A percentile compares a stretch with the other conserved stretches of the same genome.
phyloP scores from a whole-genome alignment of 257 asterid genomes.

The Voacanga thouarsii region DNA sequence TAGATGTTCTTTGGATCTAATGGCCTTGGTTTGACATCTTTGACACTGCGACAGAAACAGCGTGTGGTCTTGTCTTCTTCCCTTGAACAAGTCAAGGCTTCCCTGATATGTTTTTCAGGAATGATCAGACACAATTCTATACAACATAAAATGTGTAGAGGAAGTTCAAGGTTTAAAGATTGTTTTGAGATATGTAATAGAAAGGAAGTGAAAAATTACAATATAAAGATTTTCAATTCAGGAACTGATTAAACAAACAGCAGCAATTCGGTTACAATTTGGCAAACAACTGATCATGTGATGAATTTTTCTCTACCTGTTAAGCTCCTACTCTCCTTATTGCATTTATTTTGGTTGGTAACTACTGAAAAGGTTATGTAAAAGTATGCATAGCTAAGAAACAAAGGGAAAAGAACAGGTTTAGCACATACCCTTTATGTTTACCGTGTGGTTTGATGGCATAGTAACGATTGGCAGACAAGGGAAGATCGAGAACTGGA shows the following conservation, averaged over 20 bases:
- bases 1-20: conserved; percentile 43
- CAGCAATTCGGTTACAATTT: too few species aligned
- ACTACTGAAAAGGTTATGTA: neutral
- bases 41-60: conserved; percentile 42
- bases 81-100: conserved; percentile 51
- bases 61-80: conserved; percentile 48
- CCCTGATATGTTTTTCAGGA: conserved; percentile 24
- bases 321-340: neutral
- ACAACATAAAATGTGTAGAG: neutral
- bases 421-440: conserved; percentile 44
- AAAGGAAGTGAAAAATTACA: neutral
- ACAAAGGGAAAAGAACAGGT: neutral
- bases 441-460: conserved; percentile 40
- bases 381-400: too few species aligned
- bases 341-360: neutral
- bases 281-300: too few species aligned
- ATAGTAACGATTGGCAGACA: conserved; percentile 43
- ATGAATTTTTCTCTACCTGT: too few species aligned
- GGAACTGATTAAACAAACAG: too few species aligned
- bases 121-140: neutral
- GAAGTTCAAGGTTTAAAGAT: neutral
- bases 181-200: neutral
- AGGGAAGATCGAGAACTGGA: conserved; percentile 26
- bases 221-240: too few species aligned
- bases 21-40: conserved; percentile 45